Evolutionary conservation across 192 early-diverging fungal species (phyloP).

Genomic region (Haplosporangium gracile): DNA sequence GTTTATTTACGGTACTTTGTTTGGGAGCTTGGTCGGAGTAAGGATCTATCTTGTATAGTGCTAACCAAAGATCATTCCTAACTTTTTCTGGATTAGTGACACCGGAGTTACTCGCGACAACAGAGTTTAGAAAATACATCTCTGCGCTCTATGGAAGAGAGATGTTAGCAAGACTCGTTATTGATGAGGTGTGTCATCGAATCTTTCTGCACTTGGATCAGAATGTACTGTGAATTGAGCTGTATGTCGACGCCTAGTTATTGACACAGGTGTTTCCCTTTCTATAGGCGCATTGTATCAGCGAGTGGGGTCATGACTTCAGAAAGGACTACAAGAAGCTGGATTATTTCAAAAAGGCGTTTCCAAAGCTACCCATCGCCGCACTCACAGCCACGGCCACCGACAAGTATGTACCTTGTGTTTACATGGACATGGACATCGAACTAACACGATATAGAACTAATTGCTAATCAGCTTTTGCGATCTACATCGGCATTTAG

Average conservation of each 20-base stretch:
- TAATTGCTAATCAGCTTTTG: background rate
- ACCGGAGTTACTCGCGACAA: constrained; percentile 83
- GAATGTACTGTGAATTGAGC: background rate
- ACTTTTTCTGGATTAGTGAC: constrained; percentile 65
- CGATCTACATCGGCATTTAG: background rate
- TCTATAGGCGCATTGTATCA: constrained; percentile 89
- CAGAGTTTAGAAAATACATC: constrained; percentile 69
- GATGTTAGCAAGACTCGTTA: constrained; percentile 85
- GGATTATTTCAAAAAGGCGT: constrained; percentile 69
- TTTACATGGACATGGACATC: background rate
- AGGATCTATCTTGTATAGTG: background rate
- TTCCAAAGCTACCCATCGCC: constrained; percentile 86
- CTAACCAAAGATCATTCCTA: background rate
- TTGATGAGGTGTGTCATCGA: constrained; percentile 75
- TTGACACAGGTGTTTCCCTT: background rate
- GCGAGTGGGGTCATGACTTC: constrained; percentile 98
- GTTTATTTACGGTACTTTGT: background rate
- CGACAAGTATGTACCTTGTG: constrained; percentile 59
- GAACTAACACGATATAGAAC: background rate
- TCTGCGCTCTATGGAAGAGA: constrained; percentile 66
- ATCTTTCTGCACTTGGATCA: background rate
- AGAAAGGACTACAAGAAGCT: constrained; percentile 71
- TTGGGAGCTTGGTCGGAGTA: background rate
- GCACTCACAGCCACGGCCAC: constrained; percentile 96
- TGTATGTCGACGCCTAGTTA: background rate